Evolutionary conservation across 805 yeast species (phyloP).

Genomic region (Scheffersomyces ergatensis): DNA sequence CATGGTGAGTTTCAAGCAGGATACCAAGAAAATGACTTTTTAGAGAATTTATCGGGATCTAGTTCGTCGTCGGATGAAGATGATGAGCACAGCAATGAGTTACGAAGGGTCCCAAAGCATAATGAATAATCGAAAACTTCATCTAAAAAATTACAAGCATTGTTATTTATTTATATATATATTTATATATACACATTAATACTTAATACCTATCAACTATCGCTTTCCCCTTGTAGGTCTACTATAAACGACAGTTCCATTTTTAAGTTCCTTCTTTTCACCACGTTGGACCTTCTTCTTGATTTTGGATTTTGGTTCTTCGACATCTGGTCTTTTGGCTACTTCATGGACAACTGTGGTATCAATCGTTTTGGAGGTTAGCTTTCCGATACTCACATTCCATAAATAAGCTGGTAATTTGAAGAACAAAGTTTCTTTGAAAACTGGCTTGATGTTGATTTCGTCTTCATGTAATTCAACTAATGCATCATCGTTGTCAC

Average conservation of each 20-base stretch:
- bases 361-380: constrained; percentile 9
- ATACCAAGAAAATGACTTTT: constrained; percentile 28
- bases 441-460: constrained; percentile 43
- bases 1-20: constrained; percentile 19
- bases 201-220: neutral
- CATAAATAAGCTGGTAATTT: constrained; percentile 42
- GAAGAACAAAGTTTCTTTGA: constrained; percentile 47
- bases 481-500: constrained; percentile 32
- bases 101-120: constrained; percentile 43
- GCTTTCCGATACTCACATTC: constrained; percentile 44
- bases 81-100: constrained; percentile 27
- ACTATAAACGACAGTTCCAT: constrained; percentile 55
- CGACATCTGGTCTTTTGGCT: constrained; percentile 7
- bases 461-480: constrained; percentile 44
- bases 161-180: neutral
- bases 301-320: constrained; percentile 17
- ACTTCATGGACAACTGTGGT: constrained; percentile 13
- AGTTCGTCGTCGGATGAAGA: constrained; percentile 35
- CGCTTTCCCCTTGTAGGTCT: constrained; percentile 14
- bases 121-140: constrained; percentile 13
- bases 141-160: neutral
- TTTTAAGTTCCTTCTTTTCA: constrained; percentile 51
- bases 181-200: neutral
- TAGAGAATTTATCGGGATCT: constrained; percentile 43
- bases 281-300: constrained; percentile 37